phyloP scores from a whole-genome alignment of 2,329 filamentous ascomycete genomes.

The Fusarium camptoceras region DNA sequence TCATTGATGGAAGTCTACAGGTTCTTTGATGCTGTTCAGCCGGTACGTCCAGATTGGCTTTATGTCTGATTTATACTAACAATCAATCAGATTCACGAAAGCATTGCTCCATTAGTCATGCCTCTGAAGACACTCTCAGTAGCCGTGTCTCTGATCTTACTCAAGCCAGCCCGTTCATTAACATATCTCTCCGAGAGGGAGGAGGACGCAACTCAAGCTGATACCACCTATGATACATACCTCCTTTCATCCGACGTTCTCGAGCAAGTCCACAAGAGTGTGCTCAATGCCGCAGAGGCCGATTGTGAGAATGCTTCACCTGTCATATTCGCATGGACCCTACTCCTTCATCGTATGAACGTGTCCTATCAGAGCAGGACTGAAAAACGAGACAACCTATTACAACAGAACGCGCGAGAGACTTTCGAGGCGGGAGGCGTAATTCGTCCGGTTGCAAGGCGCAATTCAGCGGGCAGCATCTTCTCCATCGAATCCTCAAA shows the following conservation, averaged over 20 bases:
- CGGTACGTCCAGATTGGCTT: constrained; percentile 42
- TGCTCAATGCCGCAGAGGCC: constrained; percentile 69
- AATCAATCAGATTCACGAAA: constrained; percentile 52
- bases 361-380: constrained; percentile 71
- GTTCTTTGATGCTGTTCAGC: constrained; percentile 75
- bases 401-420: constrained; percentile 69
- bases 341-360: constrained; percentile 78
- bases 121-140: constrained; percentile 77
- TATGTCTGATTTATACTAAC: constrained; percentile 30
- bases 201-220: constrained; percentile 51
- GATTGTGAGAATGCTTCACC: constrained; percentile 75
- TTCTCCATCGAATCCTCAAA: constrained; percentile 70
- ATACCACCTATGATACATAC: constrained; percentile 65
- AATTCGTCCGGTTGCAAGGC: constrained; percentile 57
- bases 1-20: constrained; percentile 73
- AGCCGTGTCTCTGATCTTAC: constrained; percentile 76
- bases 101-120: constrained; percentile 63
- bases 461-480: constrained; percentile 71
- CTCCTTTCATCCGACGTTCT: constrained; percentile 76
- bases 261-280: constrained; percentile 77
- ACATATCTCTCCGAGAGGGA: constrained; percentile 55
- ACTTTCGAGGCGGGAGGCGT: constrained; percentile 64
- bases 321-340: constrained; percentile 83
- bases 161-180: constrained; percentile 73
- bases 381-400: constrained; percentile 68